Percentiles rank a stretch among this genome's conserved stretches.
Conservation (phyloP, 108 stramenopile genomes). For the Skeletonema grethae region DNA sequence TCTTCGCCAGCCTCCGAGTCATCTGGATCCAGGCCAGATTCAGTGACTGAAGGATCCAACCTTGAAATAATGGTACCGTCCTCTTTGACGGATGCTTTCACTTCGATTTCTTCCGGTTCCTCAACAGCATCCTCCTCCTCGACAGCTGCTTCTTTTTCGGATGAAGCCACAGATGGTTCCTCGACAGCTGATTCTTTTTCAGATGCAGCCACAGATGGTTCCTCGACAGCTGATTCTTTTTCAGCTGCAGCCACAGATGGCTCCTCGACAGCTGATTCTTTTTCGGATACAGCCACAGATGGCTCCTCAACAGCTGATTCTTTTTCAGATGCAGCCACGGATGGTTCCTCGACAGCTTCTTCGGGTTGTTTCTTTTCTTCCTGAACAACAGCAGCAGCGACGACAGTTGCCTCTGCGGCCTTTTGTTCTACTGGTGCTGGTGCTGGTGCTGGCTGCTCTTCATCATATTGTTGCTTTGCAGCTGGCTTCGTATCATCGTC, state of each 20-base stretch:
- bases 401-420: background rate
- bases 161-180: background rate
- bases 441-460: conserved; percentile 5
- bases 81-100: background rate
- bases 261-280: background rate
- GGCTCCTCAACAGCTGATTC: background rate
- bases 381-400: background rate
- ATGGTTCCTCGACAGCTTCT: background rate
- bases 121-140: too few relatives aligned
- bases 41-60: background rate
- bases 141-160: too few relatives aligned
- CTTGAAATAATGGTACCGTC: background rate
- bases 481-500: background rate
- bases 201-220: background rate
- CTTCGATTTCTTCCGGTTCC: background rate
- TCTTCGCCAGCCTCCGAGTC: background rate
- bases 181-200: background rate
- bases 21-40: background rate
- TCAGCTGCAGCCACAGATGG: background rate
- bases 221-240: background rate
- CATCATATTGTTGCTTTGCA: background rate
- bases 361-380: background rate
- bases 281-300: background rate
- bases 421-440: background rate
- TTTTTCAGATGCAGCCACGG: background rate